Evolutionary conservation across 805 yeast genomes (phyloP), one percentile per base, ranked within the genome.

Genomic region (Citeromyces nyonsensis): DNA sequence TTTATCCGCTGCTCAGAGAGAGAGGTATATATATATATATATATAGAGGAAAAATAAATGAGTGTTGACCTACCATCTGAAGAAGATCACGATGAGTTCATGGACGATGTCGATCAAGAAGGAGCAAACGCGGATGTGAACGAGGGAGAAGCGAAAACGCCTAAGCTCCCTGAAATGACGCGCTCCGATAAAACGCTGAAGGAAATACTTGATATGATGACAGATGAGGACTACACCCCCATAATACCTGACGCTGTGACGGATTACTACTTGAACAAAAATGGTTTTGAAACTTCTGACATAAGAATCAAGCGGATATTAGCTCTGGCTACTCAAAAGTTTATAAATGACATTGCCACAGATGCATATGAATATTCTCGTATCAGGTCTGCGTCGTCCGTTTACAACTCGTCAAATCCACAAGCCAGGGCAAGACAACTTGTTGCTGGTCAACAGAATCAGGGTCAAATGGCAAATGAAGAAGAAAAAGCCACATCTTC

Each of bases 281-380:
- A 84, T 39, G 96, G 96, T 26, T 75, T 91, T 44, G 78, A 76
- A 36, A 72, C 91, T 18, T 64, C 77, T 26, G 94, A 88, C 49
- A 57, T 71, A 10, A 67, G 85, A 36, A 72, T 81, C 36, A 86
- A 85, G 51, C 63, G 97, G 34, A 58, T 91, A 25, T 60, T 91
- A 31, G 96, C 97, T 0, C 60, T 91, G 35, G 97, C 98, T 1
- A 91, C 98, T 0, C 98, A 93, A 47, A 91, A 91, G 49, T 91
- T 91, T 51, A 69, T 91, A 18, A 73, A 86, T 38, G 98, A 91
- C 50, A 76, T 91, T 22, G 95, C 98, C 2, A 83, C 85, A 10
- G 97, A 91, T 48, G 96, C 98, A 0, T 91, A 84, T 49, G 98
- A 91, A 50, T 86, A 84, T 49, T 81, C 95, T 6, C 63, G 97